These are phyloP conservation scores for Funneliformis caledonium DNA, from an alignment of 371 early-diverging fungal species.

Conservation along the genomic window DNA sequence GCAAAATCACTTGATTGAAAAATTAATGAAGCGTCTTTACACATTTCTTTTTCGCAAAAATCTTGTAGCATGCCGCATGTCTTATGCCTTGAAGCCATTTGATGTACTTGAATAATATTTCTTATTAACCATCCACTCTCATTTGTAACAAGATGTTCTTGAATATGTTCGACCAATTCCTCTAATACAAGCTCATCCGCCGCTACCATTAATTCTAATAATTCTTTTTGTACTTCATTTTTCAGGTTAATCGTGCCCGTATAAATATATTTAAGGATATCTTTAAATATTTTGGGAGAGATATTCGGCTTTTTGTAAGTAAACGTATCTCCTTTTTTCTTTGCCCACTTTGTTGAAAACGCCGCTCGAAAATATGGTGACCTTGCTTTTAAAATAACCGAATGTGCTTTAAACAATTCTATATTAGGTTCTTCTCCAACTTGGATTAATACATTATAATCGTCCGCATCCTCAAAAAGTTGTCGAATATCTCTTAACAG, in stretches of 20 bases:
- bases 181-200: constrained; percentile 24
- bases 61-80: neutral
- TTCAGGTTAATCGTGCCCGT: constrained; percentile 3
- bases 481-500: constrained; percentile 17
- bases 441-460: constrained; percentile 31
- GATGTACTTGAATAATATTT: constrained; percentile 7
- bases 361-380: constrained; percentile 6
- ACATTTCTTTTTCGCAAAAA: neutral
- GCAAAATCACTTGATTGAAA: constrained; percentile 23
- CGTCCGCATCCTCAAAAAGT: constrained; percentile 26
- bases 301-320: constrained; percentile 30
- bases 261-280: constrained; percentile 24
- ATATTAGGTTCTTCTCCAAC: constrained; percentile 26
- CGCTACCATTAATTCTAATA: constrained; percentile 14
- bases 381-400: constrained; percentile 29
- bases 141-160: constrained; percentile 19
- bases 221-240: neutral
- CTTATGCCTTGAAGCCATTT: constrained; percentile 1
- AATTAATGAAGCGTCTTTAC: neutral
- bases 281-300: constrained; percentile 20
- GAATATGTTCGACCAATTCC: constrained; percentile 12
- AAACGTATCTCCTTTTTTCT: constrained; percentile 2
- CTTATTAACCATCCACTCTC: constrained; percentile 4
- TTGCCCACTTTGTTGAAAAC: constrained; percentile 24
- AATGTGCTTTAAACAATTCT: constrained; percentile 15